Percentiles rank a stretch among this genome's conserved stretches.
These are phyloP conservation scores for Fusarium bactridioides DNA, from an alignment of 2,329 filamentous ascomycete species.

Conservation along the genomic window DNA sequence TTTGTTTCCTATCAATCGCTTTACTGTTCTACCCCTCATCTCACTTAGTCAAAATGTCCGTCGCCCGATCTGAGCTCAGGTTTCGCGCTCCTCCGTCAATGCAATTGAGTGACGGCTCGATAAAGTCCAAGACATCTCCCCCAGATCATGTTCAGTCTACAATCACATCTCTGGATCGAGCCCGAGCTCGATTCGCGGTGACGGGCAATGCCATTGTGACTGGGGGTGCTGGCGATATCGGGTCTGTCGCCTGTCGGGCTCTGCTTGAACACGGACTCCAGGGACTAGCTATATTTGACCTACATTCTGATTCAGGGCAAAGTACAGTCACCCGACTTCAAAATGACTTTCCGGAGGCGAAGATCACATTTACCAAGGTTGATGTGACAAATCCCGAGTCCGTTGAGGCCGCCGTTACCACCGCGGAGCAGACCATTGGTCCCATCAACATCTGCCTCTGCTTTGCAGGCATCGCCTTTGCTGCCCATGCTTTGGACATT, in stretches of 20 bases:
- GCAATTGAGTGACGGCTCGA: constrained; percentile 12
- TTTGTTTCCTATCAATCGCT: not conserved
- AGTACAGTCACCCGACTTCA: not conserved
- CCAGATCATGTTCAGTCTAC: fast-evolving
- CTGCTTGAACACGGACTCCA: constrained; percentile 7
- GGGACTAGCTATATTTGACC: constrained; percentile 8
- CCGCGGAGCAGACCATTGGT: not conserved
- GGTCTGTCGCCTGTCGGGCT: not conserved
- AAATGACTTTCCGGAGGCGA: not conserved
- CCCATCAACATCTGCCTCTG: constrained; percentile 7
- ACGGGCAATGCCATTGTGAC: constrained; percentile 3
- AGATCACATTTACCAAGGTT: not conserved
- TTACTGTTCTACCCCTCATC: not conserved
- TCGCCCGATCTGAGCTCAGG: constrained; percentile 10
- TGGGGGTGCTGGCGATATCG: constrained; percentile 9
- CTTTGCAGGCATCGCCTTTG: constrained; percentile 21
- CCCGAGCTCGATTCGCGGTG: not conserved
- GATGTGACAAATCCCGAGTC: constrained; percentile 3
- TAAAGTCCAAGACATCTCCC: not conserved
- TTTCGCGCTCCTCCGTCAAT: constrained; percentile 8
- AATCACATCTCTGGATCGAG: not conserved
- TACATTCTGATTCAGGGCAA: not conserved
- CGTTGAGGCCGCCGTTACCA: not conserved
- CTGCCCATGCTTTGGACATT: constrained; percentile 67
- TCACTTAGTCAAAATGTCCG: not conserved